Percentiles rank a stretch among this genome's conserved stretches.
Evolutionary conservation across 805 yeast species (phyloP).

Genomic region (Barnettozyma californica): DNA sequence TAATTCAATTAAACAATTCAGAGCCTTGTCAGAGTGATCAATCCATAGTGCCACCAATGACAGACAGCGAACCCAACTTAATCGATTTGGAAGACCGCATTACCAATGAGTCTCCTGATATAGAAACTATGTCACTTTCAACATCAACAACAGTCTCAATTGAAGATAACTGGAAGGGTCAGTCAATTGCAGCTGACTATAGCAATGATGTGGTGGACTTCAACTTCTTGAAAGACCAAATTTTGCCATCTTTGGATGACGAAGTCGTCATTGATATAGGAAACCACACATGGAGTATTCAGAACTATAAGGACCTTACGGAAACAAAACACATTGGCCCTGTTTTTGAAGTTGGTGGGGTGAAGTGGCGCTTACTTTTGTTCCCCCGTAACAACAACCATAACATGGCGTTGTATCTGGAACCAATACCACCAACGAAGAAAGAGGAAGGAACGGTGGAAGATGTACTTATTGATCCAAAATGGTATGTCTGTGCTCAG

Average conservation of each 20-base stretch:
- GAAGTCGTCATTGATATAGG: conserved; percentile 29
- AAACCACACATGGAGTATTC: conserved; percentile 35
- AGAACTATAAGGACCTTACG: conserved; percentile 24
- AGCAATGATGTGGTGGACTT: conserved; percentile 14
- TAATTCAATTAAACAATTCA: not conserved
- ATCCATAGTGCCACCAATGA: not conserved
- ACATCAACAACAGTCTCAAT: conserved; percentile 1
- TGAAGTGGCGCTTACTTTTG: conserved; percentile 62
- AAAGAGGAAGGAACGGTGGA: conserved; percentile 25
- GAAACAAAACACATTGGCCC: conserved; percentile 33
- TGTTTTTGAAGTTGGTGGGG: conserved; percentile 52
- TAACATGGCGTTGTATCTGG: conserved; percentile 70
- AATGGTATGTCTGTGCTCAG: conserved; percentile 90
- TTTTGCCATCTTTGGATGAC: conserved; percentile 25
- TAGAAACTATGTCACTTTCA: not conserved
- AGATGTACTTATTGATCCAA: conserved; percentile 33
- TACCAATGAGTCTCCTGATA: not conserved
- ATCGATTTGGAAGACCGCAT: conserved; percentile 3
- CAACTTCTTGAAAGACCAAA: conserved; percentile 12
- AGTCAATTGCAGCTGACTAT: conserved; percentile 1
- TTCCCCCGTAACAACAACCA: conserved; percentile 73
- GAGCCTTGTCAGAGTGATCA: not conserved
- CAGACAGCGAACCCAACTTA: not conserved
- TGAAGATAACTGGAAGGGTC: conserved; percentile 10
- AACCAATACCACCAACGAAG: conserved; percentile 46